A percentile compares a stretch with the other conserved stretches of the same genome.
These are phyloP conservation scores for Alternaria solani DNA, from an alignment of 2,329 filamentous ascomycete genomes.

Conservation along the genomic window DNA sequence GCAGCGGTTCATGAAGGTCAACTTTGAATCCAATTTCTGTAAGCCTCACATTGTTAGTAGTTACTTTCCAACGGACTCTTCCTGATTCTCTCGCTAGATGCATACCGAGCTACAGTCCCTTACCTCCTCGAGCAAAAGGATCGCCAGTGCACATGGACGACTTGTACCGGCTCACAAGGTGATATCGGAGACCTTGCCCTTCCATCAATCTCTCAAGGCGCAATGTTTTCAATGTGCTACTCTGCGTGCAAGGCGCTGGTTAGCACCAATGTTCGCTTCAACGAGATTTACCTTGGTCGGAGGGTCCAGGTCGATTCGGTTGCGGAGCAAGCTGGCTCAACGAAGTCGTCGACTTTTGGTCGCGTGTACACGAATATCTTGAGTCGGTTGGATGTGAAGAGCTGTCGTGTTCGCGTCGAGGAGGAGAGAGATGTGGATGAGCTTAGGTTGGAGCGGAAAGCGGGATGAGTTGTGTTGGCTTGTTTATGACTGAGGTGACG, in stretches of 20 bases:
- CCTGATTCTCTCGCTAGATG: neutral
- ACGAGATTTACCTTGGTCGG: constrained; percentile 50
- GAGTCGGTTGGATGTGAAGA: neutral
- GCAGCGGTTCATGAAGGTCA: neutral
- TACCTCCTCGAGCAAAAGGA: constrained; percentile 17
- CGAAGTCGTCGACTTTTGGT: constrained; percentile 11
- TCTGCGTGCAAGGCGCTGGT: constrained; percentile 41
- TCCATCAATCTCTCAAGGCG: constrained; percentile 42
- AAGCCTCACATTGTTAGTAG: too few relatives aligned
- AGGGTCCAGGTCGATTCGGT: constrained; percentile 13
- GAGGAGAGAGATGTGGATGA: too few relatives aligned
- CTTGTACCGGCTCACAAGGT: constrained; percentile 17
- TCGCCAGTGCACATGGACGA: constrained; percentile 9
- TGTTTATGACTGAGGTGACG: too few relatives aligned
- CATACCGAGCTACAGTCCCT: constrained; percentile 15
- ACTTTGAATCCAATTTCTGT: constrained; percentile 17
- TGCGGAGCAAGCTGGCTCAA: constrained; percentile 9
- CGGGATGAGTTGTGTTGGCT: too few relatives aligned
- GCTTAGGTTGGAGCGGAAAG: too few relatives aligned
- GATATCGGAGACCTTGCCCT: constrained; percentile 3
- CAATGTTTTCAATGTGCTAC: constrained; percentile 47
- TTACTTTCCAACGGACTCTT: too few relatives aligned
- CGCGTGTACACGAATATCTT: constrained; percentile 12
- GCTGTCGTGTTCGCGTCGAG: constrained; percentile 8
- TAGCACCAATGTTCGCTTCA: constrained; percentile 50